Conservation (phyloP, 176 grass and related monocot genomes). For the Musa troglodytarum region DNA sequence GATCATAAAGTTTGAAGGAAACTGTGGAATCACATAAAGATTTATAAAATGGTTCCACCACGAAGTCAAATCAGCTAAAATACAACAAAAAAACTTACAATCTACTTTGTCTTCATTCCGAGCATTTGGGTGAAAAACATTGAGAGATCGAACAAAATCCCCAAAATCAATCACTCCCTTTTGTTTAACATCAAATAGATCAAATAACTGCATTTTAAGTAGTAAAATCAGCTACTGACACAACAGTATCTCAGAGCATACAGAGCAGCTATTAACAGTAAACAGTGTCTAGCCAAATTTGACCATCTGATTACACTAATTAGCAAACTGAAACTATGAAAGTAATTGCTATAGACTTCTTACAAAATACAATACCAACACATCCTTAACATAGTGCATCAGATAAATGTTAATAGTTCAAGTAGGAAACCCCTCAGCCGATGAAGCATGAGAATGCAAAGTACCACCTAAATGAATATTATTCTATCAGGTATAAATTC, state of each 20-base stretch:
- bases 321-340: too few relatives aligned
- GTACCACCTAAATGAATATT: too few relatives aligned
- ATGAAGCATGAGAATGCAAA: too few relatives aligned
- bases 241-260: neutral
- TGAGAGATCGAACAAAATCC: constrained; percentile 87
- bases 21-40: constrained; percentile 32
- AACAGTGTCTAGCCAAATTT: neutral
- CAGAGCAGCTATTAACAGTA: neutral
- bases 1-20: constrained; percentile 93
- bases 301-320: too few relatives aligned
- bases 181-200: constrained; percentile 92
- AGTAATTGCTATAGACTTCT: too few relatives aligned
- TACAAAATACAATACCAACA: too few relatives aligned
- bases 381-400: too few relatives aligned
- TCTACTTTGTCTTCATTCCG: constrained; percentile 86
- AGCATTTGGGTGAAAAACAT: constrained; percentile 94
- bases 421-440: too few relatives aligned
- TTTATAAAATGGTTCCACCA: constrained; percentile 16
- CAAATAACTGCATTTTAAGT: constrained; percentile 53
- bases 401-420: too few relatives aligned
- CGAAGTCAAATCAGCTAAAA: neutral
- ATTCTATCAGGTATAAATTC: too few relatives aligned
- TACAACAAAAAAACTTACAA: constrained; percentile 44
- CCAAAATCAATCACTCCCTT: constrained; percentile 85
- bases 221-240: neutral